phyloP scores from a whole-genome alignment of 2,329 filamentous ascomycete genomes.

The Ophiostoma ulmi region DNA sequence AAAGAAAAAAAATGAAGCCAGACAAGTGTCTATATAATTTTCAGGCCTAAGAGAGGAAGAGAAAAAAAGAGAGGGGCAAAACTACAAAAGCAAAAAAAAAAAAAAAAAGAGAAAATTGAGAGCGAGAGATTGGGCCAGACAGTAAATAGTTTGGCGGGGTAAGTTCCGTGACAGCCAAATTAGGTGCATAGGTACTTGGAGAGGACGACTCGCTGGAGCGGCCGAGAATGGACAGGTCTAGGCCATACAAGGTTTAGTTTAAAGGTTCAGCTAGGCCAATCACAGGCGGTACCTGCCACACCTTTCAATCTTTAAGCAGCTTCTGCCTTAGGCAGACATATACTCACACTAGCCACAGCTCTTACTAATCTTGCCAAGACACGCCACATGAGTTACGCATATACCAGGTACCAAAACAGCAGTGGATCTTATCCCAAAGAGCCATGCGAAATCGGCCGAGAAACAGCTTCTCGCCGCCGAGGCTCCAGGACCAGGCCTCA shows the following conservation, averaged over 20 bases:
- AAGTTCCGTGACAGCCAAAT: slow-evolving; percentile 7
- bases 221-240: neutral
- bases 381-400: neutral
- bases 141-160: slow-evolving; percentile 21
- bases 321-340: neutral
- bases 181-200: slow-evolving; percentile 2
- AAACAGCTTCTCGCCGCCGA: neutral
- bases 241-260: neutral
- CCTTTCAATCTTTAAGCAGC: neutral
- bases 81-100: slow-evolving; percentile 19
- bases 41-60: slow-evolving; percentile 1
- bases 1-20: slow-evolving; percentile 24
- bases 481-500: neutral
- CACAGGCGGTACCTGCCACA: neutral
- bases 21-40: slow-evolving; percentile 18
- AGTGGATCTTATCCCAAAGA: neutral
- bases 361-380: neutral
- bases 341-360: neutral
- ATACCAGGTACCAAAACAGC: too few species aligned
- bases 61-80: slow-evolving; percentile 25
- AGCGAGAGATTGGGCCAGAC: slow-evolving; percentile 10
- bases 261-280: neutral
- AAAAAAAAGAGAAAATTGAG: slow-evolving; percentile 24
- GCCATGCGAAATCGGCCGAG: slow-evolving; percentile 5
- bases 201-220: neutral